phyloP scores from a whole-genome alignment of 192 early-diverging fungal species.

The Gaertneriomyces semiglobifer region DNA sequence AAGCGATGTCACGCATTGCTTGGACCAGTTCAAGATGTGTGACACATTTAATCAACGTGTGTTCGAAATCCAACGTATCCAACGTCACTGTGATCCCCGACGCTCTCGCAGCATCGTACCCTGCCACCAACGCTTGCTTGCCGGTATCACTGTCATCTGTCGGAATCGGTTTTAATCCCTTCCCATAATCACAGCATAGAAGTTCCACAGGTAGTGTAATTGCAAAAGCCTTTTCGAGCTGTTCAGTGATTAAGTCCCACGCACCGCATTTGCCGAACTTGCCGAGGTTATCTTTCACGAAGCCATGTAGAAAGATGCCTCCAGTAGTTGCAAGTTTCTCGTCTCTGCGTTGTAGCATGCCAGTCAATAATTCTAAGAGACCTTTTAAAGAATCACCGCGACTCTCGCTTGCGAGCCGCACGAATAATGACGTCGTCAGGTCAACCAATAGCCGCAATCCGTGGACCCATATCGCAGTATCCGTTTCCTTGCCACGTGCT shows the following conservation, averaged over 20 bases:
- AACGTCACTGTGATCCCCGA: conserved; percentile 34
- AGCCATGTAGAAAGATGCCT: conserved; percentile 52
- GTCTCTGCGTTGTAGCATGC: conserved; percentile 44
- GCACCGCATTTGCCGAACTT: conserved; percentile 24
- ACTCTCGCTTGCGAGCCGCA: conserved; percentile 18
- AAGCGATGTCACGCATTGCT: conserved; percentile 38
- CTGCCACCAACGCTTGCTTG: conserved; percentile 25
- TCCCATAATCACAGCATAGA: conserved; percentile 40
- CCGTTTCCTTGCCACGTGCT: conserved; percentile 25
- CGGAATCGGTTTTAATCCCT: conserved; percentile 1
- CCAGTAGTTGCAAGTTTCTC: conserved; percentile 55
- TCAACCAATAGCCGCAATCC: conserved; percentile 47
- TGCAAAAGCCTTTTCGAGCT: conserved; percentile 41
- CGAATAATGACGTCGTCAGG: conserved; percentile 39
- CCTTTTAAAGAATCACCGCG: conserved; percentile 30
- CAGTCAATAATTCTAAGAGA: conserved; percentile 38
- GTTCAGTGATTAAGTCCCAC: conserved; percentile 40
- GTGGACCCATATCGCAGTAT: conserved; percentile 46
- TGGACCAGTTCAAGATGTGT: conserved; percentile 53
- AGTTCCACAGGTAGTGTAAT: conserved; percentile 47
- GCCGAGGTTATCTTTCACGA: conserved; percentile 38
- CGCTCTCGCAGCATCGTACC: conserved; percentile 30
- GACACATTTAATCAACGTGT: conserved; percentile 52
- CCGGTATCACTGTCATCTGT: conserved; percentile 7
- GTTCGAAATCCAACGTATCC: conserved; percentile 51